These are phyloP conservation scores for Colletotrichum godetiae DNA, from an alignment of 2,329 filamentous ascomycete species.

Conservation along the genomic window DNA sequence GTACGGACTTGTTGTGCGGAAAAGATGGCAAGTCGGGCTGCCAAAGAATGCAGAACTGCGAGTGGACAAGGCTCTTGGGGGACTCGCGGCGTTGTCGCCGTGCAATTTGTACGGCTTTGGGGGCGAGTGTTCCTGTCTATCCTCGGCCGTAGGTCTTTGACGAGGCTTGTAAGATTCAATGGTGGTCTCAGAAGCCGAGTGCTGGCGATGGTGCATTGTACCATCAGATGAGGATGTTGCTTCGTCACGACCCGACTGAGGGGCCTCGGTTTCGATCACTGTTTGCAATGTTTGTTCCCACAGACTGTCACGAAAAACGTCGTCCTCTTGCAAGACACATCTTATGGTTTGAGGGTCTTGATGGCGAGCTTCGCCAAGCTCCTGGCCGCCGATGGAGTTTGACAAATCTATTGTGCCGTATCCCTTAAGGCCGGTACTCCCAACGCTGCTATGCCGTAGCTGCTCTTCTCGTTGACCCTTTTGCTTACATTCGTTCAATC, in stretches of 20 bases:
- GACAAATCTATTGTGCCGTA: background rate
- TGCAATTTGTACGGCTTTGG: background rate
- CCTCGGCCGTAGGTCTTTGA: background rate
- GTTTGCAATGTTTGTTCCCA: background rate
- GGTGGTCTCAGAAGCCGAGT: background rate
- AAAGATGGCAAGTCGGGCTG: slow-evolving; percentile 62
- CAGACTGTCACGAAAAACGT: slow-evolving; percentile 44
- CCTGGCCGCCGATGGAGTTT: background rate
- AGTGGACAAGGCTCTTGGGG: slow-evolving; percentile 48
- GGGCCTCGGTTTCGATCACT: background rate
- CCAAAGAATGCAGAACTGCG: slow-evolving; percentile 63
- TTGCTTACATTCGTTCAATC: slow-evolving; percentile 54
- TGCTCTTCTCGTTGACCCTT: background rate
- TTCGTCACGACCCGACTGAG: background rate
- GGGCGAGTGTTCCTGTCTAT: background rate
- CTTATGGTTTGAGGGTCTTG: slow-evolving; percentile 40
- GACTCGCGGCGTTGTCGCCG: slow-evolving; percentile 34
- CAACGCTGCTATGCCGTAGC: background rate
- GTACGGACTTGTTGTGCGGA: slow-evolving; percentile 67
- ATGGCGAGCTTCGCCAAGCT: background rate
- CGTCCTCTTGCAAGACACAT: slow-evolving; percentile 46
- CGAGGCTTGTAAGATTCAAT: background rate
- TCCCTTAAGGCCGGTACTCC: too few relatives aligned
- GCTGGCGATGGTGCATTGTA: background rate
- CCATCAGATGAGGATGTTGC: background rate